phyloP scores from a whole-genome alignment of 306 rosid species.

The Acmispon strigosus region DNA sequence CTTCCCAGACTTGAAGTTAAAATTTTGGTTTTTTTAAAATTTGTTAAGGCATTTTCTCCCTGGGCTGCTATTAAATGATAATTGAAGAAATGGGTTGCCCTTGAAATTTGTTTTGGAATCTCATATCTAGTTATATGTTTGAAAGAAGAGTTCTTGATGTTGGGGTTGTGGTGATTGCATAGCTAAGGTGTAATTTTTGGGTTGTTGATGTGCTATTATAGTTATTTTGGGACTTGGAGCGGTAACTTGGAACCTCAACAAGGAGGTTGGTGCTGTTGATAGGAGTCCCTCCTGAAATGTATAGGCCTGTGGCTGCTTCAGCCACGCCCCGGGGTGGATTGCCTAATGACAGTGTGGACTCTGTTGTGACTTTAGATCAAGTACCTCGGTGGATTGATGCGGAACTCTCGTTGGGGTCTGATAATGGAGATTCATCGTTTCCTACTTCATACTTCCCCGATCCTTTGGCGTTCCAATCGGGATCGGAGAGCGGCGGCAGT shows the following conservation, averaged over 20 bases:
- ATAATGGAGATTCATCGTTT: constrained; percentile 58
- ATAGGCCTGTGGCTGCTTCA: constrained; percentile 55
- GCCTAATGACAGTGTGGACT: constrained; percentile 60
- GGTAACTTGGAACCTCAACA: constrained; percentile 13
- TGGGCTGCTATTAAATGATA: constrained; percentile 10
- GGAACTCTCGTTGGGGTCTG: constrained; percentile 55
- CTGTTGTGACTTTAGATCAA: constrained; percentile 77
- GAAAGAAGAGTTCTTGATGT: constrained; percentile 11
- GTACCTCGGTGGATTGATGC: constrained; percentile 94
- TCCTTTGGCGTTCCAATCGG: constrained; percentile 58
- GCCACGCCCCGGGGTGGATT: constrained; percentile 54
- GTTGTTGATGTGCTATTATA: constrained; percentile 16
- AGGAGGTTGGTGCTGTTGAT: constrained; percentile 26
- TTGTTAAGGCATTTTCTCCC: constrained; percentile 10
- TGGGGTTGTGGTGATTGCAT: constrained; percentile 7
- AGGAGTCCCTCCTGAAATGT: constrained; percentile 44
- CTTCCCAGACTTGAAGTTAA: constrained; percentile 20
- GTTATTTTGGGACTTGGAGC: constrained; percentile 20
- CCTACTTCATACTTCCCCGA: constrained; percentile 63
- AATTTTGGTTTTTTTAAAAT: background rate
- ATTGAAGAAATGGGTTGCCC: constrained; percentile 18
- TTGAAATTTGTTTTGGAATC: background rate
- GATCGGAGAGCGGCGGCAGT: constrained; percentile 34
- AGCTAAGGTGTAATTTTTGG: constrained; percentile 16
- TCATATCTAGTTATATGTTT: constrained; percentile 4